A percentile compares a stretch with the other conserved stretches of the same genome.
Conservation (phyloP, 2,329 filamentous ascomycete genomes). For the Colletotrichum melonis region DNA sequence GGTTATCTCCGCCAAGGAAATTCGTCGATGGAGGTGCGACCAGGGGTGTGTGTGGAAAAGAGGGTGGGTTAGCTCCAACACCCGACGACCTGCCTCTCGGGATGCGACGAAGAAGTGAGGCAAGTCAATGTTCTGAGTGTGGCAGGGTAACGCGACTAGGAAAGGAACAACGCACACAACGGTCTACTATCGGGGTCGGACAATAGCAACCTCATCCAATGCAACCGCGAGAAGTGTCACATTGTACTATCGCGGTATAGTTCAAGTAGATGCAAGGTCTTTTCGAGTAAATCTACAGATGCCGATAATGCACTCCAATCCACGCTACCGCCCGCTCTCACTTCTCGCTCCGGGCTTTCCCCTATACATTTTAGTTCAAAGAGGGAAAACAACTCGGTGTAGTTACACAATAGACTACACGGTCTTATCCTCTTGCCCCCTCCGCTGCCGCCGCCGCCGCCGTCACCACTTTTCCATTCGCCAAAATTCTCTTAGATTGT, state of each 20-base stretch:
- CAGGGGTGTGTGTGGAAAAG: background rate
- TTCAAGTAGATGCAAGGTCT: slow-evolving; percentile 19
- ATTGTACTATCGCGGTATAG: background rate
- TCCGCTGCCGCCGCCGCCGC: background rate
- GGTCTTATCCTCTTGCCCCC: background rate
- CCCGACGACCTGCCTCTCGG: background rate
- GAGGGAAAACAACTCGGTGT: background rate
- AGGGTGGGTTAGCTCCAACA: background rate
- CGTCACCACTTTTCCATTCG: background rate
- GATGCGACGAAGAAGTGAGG: background rate
- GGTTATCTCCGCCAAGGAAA: background rate
- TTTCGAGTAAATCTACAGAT: slow-evolving; percentile 26
- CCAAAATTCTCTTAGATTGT: background rate
- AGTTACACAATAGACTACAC: slow-evolving; percentile 1
- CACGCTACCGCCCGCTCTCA: background rate
- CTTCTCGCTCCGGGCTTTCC: background rate
- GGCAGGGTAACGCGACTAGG: background rate
- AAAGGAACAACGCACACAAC: background rate
- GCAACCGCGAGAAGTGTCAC: background rate
- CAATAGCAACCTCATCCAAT: background rate
- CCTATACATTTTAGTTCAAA: background rate
- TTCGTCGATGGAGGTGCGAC: background rate
- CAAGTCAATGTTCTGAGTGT: background rate
- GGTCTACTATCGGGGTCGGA: background rate
- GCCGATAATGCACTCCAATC: background rate